Conservation (phyloP, 352 stramenopile species). For the Phytophthora melonis region DNA sequence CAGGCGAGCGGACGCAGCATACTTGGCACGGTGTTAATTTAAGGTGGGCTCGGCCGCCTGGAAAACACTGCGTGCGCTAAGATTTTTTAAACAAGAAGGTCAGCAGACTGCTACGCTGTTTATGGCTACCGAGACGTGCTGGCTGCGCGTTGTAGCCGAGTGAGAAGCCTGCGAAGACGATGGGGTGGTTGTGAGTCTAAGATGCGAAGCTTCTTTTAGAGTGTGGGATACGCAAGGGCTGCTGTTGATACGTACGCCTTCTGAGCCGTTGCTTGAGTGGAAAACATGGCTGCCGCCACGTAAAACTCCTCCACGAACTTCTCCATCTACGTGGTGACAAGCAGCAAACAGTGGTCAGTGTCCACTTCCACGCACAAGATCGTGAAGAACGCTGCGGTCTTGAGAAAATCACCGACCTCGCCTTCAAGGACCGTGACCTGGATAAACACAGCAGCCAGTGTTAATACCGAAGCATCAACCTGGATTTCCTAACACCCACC, state of each 20-base stretch:
- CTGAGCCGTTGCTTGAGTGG: constrained; percentile 49
- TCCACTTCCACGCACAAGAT: background rate
- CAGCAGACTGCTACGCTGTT: background rate
- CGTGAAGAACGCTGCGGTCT: background rate
- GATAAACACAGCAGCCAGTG: background rate
- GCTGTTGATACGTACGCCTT: constrained; percentile 40
- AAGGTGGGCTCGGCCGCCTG: too few species aligned
- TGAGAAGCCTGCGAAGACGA: constrained; percentile 17
- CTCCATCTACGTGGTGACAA: constrained; percentile 47
- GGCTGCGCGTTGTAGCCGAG: constrained; percentile 6
- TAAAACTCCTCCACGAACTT: constrained; percentile 75
- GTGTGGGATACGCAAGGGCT: too few species aligned
- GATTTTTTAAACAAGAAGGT: constrained; percentile 36
- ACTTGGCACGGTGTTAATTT: too few species aligned
- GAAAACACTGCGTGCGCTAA: constrained; percentile 6
- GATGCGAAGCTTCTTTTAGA: background rate
- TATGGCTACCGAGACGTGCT: background rate
- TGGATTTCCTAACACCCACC: constrained; percentile 24
- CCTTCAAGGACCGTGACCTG: constrained; percentile 34
- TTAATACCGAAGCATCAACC: background rate
- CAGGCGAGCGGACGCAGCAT: too few species aligned
- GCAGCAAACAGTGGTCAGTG: background rate
- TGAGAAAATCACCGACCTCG: constrained; percentile 22
- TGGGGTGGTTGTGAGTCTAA: background rate
- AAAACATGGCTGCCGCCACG: constrained; percentile 59